Base-by-base conservation (phyloP, 176 grass and related monocot genomes). In the Phyllostachys edulis region DNA sequence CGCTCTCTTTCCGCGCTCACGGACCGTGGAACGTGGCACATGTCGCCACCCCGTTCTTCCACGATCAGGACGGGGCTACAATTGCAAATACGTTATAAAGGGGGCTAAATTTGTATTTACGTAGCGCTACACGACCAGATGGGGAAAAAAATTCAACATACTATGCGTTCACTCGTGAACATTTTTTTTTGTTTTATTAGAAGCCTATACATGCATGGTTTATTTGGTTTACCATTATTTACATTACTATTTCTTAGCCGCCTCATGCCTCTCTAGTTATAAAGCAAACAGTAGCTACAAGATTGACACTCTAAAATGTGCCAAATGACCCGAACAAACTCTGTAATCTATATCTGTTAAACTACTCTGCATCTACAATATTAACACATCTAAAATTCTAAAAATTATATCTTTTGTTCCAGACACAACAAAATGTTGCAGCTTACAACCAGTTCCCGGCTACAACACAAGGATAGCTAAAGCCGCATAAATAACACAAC, bases 401-500 rank as follows among this genome's bases (percentile, higher is more conserved):
- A 60, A 60, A 60, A 26, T 29, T 61, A 65, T 66, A 51, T 71
- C 6, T 72, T 79, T n/a, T 64, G 46, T 65, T 23, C 37, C 63
- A 50, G 38, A 39, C n/a, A 73, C 26, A 78, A 1, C 70, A 84
- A 79, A 80, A 80, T 2, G 62, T 69, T 76, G 52, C 51, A 88
- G 38, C 62, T 75, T 60, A 69, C 70, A 77, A 15, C 34, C 55
- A 81, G 51, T 57, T 41, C 47, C 63, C 56, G 7, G 69, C 78
- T 45, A 68, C 8, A 76, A 69, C 29, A 61, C 21, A 63, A 69
- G 54, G 20, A 76, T 69, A 51, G 60, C 49, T 46, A 54, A 54
- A 54, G 21, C 8, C 41, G 51, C 39, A 63, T 63, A 64, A 49
- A 29, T 17, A 62, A 44, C 79, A 67, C 40, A 73, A 32, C 32